phyloP scores from a whole-genome alignment of 257 asterid genomes.

The Fraxinus pennsylvanica region DNA sequence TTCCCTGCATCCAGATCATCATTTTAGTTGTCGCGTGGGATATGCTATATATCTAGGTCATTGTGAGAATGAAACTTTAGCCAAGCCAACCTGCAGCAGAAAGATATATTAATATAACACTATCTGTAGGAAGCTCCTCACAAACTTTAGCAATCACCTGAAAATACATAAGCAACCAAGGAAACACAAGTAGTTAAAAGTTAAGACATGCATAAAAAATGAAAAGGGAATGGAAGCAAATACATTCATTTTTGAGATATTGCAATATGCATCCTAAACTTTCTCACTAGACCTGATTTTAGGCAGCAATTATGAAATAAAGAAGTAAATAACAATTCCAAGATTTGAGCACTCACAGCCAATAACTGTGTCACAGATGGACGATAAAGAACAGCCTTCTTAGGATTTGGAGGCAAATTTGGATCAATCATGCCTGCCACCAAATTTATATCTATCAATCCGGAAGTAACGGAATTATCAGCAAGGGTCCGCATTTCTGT shows the following conservation, averaged over 20 bases:
- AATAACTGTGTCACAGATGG: constrained; percentile 81
- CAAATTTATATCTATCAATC: constrained; percentile 77
- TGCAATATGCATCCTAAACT: constrained; percentile 7
- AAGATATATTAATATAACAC: constrained; percentile 72
- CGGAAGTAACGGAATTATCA: constrained; percentile 82
- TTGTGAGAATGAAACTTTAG: constrained; percentile 12
- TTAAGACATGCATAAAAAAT: constrained; percentile 1
- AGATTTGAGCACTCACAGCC: constrained; percentile 65
- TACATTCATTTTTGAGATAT: background rate
- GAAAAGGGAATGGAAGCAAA: background rate
- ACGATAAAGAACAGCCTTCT: constrained; percentile 81
- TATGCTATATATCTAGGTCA: constrained; percentile 20
- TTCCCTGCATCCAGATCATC: constrained; percentile 47
- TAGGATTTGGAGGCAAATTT: constrained; percentile 90
- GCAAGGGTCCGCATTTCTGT: constrained; percentile 55
- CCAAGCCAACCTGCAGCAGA: constrained; percentile 71
- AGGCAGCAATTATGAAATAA: constrained; percentile 19
- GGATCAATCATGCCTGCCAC: constrained; percentile 93
- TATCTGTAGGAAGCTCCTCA: constrained; percentile 85
- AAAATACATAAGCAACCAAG: constrained; percentile 22
- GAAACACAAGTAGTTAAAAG: constrained; percentile 17
- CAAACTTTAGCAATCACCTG: constrained; percentile 87
- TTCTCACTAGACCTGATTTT: constrained; percentile 20
- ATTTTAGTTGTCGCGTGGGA: constrained; percentile 24
- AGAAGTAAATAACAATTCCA: constrained; percentile 20